Evolutionary conservation across 768 basidiomycete genomes (phyloP), one percentile per base, ranked within the genome.

Genomic region (Lactarius sp.): DNA sequence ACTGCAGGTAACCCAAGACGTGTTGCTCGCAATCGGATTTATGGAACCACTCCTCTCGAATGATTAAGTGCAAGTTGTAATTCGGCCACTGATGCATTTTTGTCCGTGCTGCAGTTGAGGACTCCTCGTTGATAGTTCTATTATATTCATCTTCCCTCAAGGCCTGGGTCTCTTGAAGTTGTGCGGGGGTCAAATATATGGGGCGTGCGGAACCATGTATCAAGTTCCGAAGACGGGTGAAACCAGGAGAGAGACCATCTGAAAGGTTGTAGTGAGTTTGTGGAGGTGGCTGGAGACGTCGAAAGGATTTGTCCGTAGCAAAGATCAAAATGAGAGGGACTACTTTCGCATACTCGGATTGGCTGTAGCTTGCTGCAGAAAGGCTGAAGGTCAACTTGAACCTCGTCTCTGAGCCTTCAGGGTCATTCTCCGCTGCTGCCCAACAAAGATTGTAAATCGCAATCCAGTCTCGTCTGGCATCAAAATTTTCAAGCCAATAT

Each of bases 381-480:
- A 63, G 52, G 27, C 27, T 27, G 27, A 27, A 27, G 27, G 27
- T 27, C 27, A 27, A 27, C 27, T 27, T 27, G 27, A 42, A 53
- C 36, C 52, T 63, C 36, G 9, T 54, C 36, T 34, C 59, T 44
- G 9, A 37, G 16, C 27, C 58, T 47, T 46, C 39, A 39, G 18
- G 20, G 42, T 37, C 31, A n/a, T 8, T 13, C 5, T 13, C 8
- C 34, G 33, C 13, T 3, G 34, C 50, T 13, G 7, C 27, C 13
- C 44, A 52, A 44, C 56, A 63, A 52, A 63, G 52, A 14, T 59
- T 9, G 31, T 63, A 63, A 8, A 63, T 59, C 14, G 6, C n/a
- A 6, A 63, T 13, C 62, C 62, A 63, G 53, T 63, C 62, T 18
- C 22, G 44, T 20, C 12, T 14, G n/a, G 8, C 56, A 41, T 63